Conservation (phyloP, 345 rosid species). For the Erodium maritimum region DNA sequence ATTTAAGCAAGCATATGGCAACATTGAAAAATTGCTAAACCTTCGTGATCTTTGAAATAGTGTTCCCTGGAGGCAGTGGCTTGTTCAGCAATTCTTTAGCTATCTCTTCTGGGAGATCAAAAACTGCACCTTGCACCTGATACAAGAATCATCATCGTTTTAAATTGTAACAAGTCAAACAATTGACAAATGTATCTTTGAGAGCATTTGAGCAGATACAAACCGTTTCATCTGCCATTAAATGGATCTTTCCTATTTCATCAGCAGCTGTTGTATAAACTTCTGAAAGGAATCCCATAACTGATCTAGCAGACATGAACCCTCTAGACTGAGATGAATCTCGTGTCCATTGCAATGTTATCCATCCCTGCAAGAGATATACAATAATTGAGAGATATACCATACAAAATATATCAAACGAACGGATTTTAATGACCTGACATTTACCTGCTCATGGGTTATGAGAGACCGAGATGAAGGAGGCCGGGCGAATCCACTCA, state of each 20-base stretch:
- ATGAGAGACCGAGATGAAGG: slow-evolving; percentile 91
- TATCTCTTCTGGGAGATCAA: slow-evolving; percentile 90
- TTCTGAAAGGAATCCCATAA: slow-evolving; percentile 85
- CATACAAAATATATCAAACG: too few species aligned
- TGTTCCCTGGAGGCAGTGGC: slow-evolving; percentile 75
- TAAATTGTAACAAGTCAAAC: slow-evolving; percentile 6
- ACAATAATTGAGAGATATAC: too few species aligned
- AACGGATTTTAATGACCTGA: too few species aligned
- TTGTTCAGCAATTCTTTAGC: slow-evolving; percentile 63
- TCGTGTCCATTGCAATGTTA: slow-evolving; percentile 70
- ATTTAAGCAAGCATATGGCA: too few species aligned
- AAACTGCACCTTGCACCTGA: slow-evolving; percentile 95
- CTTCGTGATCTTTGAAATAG: slow-evolving; percentile 59
- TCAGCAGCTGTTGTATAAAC: slow-evolving; percentile 79
- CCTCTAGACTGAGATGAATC: slow-evolving; percentile 62
- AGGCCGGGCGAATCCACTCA: slow-evolving; percentile 86
- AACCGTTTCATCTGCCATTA: slow-evolving; percentile 86
- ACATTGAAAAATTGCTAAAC: too few species aligned
- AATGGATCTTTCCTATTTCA: slow-evolving; percentile 74
- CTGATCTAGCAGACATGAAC: slow-evolving; percentile 72
- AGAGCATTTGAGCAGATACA: slow-evolving; percentile 8
- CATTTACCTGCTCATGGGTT: slow-evolving; percentile 87
- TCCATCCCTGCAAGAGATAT: slow-evolving; percentile 89
- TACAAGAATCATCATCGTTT: slow-evolving; percentile 12
- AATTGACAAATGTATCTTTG: too few species aligned